A percentile compares a stretch with the other conserved stretches of the same genome.
These are phyloP conservation scores for Calocybe gangraenosa DNA, from an alignment of 768 basidiomycete genomes.

Conservation along the genomic window DNA sequence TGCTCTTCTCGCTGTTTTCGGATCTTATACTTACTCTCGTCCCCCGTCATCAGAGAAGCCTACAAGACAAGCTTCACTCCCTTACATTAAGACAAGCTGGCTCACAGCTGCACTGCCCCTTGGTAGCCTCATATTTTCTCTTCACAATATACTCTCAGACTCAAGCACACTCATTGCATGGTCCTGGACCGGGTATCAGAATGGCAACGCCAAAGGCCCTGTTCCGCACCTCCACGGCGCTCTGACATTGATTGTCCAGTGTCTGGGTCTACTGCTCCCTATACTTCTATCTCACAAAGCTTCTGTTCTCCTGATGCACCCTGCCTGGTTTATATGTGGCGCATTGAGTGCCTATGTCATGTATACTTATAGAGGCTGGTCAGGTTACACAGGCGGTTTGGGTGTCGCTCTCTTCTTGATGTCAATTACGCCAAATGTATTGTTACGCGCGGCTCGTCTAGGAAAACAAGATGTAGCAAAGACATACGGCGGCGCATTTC, in stretches of 20 bases:
- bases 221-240: slow-evolving; percentile 68
- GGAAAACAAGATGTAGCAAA: slow-evolving; percentile 37
- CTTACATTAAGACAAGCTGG: slow-evolving; percentile 6
- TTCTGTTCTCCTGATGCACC: slow-evolving; percentile 35
- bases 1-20: slow-evolving; percentile 53
- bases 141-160: slow-evolving; percentile 73
- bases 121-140: slow-evolving; percentile 64
- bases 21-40: slow-evolving; percentile 44
- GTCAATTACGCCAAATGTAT: slow-evolving; percentile 51
- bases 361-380: slow-evolving; percentile 62
- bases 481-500: slow-evolving; percentile 53
- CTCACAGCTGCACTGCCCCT: slow-evolving; percentile 47
- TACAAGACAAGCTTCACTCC: not conserved
- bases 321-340: slow-evolving; percentile 53
- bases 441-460: slow-evolving; percentile 41
- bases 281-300: slow-evolving; percentile 13
- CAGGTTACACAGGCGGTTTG: slow-evolving; percentile 66
- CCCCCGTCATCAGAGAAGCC: slow-evolving; percentile 10
- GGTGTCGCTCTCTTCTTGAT: slow-evolving; percentile 58
- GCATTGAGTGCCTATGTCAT: slow-evolving; percentile 48
- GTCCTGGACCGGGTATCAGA: slow-evolving; percentile 87
- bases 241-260: slow-evolving; percentile 61
- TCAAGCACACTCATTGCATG: slow-evolving; percentile 77
- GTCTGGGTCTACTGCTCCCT: slow-evolving; percentile 48
- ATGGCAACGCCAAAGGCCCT: slow-evolving; percentile 59